Evolutionary conservation across 345 rosid species (phyloP).

Genomic region (Erucastrum elatum): DNA sequence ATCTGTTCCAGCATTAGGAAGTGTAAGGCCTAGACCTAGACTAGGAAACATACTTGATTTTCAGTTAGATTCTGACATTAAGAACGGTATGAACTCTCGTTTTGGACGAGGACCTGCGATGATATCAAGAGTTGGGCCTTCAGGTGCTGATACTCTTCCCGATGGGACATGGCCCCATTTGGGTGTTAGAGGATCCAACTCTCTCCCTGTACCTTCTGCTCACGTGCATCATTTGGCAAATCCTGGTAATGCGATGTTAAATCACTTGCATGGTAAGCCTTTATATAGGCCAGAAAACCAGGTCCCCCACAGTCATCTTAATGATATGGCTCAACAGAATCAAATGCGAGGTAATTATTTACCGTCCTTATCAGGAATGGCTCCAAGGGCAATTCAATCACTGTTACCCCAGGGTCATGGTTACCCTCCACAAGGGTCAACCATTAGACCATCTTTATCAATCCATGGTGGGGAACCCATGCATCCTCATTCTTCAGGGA

Average conservation of each 20-base stretch:
- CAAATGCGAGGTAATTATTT: constrained; percentile 47
- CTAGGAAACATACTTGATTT: constrained; percentile 45
- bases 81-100: constrained; percentile 45
- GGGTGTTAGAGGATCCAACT: constrained; percentile 58
- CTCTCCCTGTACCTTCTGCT: constrained; percentile 44
- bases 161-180: constrained; percentile 59
- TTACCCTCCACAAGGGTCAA: constrained; percentile 51
- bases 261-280: constrained; percentile 51
- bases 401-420: constrained; percentile 47
- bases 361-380: constrained; percentile 47
- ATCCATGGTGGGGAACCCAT: constrained; percentile 49
- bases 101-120: constrained; percentile 43
- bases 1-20: constrained; percentile 51
- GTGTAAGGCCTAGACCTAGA: constrained; percentile 48
- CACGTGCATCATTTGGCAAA: constrained; percentile 52
- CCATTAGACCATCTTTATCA: constrained; percentile 48
- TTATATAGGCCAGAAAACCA: constrained; percentile 54
- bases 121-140: constrained; percentile 47
- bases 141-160: constrained; percentile 45
- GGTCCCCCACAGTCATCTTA: constrained; percentile 48
- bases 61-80: constrained; percentile 47
- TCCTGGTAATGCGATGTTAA: constrained; percentile 44
- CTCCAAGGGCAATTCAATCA: constrained; percentile 49
- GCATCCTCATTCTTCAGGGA: constrained; percentile 67
- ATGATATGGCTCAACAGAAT: constrained; percentile 53